A percentile compares a stretch with the other conserved stretches of the same genome.
Evolutionary conservation across 306 rosid genomes (phyloP).

Genomic region (Rosa rugosa): DNA sequence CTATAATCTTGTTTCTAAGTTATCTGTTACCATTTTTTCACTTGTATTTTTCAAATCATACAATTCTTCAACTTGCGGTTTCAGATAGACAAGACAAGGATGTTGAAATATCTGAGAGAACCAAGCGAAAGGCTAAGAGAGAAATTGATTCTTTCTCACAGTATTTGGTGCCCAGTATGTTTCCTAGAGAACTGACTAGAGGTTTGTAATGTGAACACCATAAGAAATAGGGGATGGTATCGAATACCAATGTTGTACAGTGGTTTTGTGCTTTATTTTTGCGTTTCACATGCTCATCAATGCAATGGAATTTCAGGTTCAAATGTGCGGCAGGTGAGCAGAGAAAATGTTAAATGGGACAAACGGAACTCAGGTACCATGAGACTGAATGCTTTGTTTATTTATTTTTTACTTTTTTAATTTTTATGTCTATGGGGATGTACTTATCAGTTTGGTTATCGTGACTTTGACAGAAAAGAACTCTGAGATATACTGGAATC

Average conservation of each 20-base stretch:
- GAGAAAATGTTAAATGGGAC: slow-evolving; percentile 59
- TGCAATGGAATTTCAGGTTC: slow-evolving; percentile 43
- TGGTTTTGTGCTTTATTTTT: slow-evolving; percentile 15
- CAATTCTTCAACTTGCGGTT: slow-evolving; percentile 19
- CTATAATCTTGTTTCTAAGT: neutral
- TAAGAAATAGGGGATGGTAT: slow-evolving; percentile 17
- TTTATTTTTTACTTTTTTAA: neutral
- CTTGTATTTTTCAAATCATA: neutral
- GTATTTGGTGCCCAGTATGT: slow-evolving; percentile 39
- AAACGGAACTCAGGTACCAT: slow-evolving; percentile 39
- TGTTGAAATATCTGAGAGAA: slow-evolving; percentile 44
- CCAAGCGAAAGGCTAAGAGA: slow-evolving; percentile 20
- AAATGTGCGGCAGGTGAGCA: slow-evolving; percentile 29
- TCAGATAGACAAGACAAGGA: slow-evolving; percentile 46
- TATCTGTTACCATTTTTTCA: slow-evolving; percentile 8
- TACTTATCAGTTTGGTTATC: slow-evolving; percentile 25
- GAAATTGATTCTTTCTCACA: slow-evolving; percentile 59
- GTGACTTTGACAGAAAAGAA: slow-evolving; percentile 40
- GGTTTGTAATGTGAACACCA: slow-evolving; percentile 42
- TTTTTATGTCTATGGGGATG: neutral
- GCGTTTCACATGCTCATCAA: slow-evolving; percentile 13
- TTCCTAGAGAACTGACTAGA: slow-evolving; percentile 56
- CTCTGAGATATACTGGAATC: slow-evolving; percentile 1
- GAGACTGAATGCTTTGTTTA: slow-evolving; percentile 19
- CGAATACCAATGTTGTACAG: slow-evolving; percentile 10